phyloP scores from a whole-genome alignment of 192 early-diverging fungal genomes.

The Linnemannia schmuckeri region DNA sequence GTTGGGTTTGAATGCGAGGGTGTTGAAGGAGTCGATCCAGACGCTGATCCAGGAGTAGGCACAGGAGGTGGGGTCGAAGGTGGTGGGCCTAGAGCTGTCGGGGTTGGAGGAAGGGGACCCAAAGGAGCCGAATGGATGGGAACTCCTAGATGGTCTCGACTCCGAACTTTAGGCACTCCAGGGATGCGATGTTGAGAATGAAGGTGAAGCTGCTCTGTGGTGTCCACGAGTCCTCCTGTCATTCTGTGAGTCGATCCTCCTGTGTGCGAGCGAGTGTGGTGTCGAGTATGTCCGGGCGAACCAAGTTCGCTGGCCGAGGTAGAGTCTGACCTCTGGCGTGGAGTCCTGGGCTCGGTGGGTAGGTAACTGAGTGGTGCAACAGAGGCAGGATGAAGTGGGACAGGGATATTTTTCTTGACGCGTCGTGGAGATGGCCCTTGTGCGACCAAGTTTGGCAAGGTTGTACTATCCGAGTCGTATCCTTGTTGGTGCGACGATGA shows the following conservation, averaged over 20 bases:
- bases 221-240: slow-evolving; percentile 28
- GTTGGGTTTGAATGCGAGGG: slow-evolving; percentile 41
- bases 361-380: neutral
- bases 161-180: slow-evolving; percentile 34
- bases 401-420: slow-evolving; percentile 41
- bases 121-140: slow-evolving; percentile 40
- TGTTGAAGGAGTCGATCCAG: slow-evolving; percentile 21
- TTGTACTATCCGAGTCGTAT: slow-evolving; percentile 26
- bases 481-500: slow-evolving; percentile 18
- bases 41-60: slow-evolving; percentile 9
- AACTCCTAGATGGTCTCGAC: slow-evolving; percentile 45
- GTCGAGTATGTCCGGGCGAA: slow-evolving; percentile 23
- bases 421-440: slow-evolving; percentile 34
- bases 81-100: slow-evolving; percentile 20
- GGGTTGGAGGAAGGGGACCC: slow-evolving; percentile 41
- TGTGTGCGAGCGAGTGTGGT: slow-evolving; percentile 45
- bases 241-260: slow-evolving; percentile 39
- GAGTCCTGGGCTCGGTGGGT: slow-evolving; percentile 32
- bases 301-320: slow-evolving; percentile 32
- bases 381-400: slow-evolving; percentile 29
- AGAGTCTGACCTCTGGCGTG: slow-evolving; percentile 51
- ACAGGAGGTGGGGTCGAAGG: slow-evolving; percentile 42
- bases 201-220: slow-evolving; percentile 37
- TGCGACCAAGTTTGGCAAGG: slow-evolving; percentile 8
- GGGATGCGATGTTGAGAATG: slow-evolving; percentile 38